Percentiles rank a stretch among this genome's conserved stretches.
phyloP scores from a whole-genome alignment of 106 monocot species.

The Xerophyta viscosa region DNA sequence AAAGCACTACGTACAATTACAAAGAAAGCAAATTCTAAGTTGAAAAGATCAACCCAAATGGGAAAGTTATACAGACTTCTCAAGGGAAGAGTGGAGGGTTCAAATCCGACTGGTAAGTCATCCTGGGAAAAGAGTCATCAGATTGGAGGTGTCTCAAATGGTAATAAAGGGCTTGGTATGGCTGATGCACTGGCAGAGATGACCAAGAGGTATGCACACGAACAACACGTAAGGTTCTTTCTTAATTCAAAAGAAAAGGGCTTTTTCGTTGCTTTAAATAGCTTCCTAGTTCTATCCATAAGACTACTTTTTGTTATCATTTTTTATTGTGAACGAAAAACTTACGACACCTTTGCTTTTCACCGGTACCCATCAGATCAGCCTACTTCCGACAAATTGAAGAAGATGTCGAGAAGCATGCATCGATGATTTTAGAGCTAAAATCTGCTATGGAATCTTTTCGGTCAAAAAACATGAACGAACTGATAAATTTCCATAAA shows the following conservation, averaged over 20 bases:
- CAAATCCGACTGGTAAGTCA: conserved; percentile 22
- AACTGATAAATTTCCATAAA: conserved; percentile 36
- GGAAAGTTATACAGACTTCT: conserved; percentile 48
- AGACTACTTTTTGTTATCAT: neutral
- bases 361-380: conserved; percentile 21
- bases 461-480: conserved; percentile 33
- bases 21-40: conserved; percentile 22
- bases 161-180: conserved; percentile 33
- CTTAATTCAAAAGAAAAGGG: no score
- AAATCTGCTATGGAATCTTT: conserved; percentile 32
- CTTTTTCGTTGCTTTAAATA: no score
- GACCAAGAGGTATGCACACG: conserved; percentile 44
- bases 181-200: conserved; percentile 68
- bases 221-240: no score
- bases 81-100: conserved; percentile 42
- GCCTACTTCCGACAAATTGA: conserved; percentile 53
- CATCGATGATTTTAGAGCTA: conserved; percentile 21
- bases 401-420: conserved; percentile 41
- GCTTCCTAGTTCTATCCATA: no score
- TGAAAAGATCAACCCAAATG: conserved; percentile 60
- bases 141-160: conserved; percentile 7
- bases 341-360: conserved; percentile 1
- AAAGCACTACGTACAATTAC: conserved; percentile 18
- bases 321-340: conserved; percentile 2
- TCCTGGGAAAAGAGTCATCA: conserved; percentile 13